Evolutionary conservation across 179 eudicot genomes (phyloP).

Genomic region (Drosera spatulata): DNA sequence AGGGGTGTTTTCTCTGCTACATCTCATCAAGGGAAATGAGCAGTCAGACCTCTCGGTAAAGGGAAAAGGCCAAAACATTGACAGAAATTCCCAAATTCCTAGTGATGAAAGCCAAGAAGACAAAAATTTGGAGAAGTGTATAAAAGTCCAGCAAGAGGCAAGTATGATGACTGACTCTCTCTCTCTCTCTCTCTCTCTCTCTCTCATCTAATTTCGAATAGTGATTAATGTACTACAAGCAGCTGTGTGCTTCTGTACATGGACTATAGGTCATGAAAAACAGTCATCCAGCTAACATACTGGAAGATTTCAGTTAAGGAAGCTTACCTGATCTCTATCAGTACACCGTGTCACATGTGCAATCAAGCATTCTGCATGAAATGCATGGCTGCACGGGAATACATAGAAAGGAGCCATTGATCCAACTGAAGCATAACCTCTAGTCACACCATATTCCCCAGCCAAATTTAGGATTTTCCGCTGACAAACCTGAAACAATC

Average conservation of each 20-base stretch:
- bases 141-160: too few relatives aligned
- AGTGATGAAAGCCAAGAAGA: too few relatives aligned
- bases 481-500: slow-evolving; percentile 53
- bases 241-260: neutral
- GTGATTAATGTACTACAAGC: too few relatives aligned
- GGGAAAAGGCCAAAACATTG: too few relatives aligned
- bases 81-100: too few relatives aligned
- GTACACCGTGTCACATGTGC: slow-evolving; percentile 88
- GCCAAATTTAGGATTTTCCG: slow-evolving; percentile 59
- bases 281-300: neutral
- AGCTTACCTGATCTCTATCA: slow-evolving; percentile 67
- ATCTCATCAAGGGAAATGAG: too few relatives aligned
- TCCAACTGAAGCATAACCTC: slow-evolving; percentile 77
- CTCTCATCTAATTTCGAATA: too few relatives aligned
- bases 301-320: neutral
- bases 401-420: slow-evolving; percentile 96
- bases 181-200: too few relatives aligned
- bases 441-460: slow-evolving; percentile 52
- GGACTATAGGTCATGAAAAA: neutral
- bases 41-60: too few relatives aligned
- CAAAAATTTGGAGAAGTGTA: too few relatives aligned
- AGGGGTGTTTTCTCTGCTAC: too few relatives aligned
- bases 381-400: slow-evolving; percentile 93
- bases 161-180: too few relatives aligned
- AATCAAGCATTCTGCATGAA: slow-evolving; percentile 87